These are phyloP conservation scores for Sphagnum magellanicum DNA, from an alignment of 228 moss, liverwort and hornwort genomes.

Conservation along the genomic window DNA sequence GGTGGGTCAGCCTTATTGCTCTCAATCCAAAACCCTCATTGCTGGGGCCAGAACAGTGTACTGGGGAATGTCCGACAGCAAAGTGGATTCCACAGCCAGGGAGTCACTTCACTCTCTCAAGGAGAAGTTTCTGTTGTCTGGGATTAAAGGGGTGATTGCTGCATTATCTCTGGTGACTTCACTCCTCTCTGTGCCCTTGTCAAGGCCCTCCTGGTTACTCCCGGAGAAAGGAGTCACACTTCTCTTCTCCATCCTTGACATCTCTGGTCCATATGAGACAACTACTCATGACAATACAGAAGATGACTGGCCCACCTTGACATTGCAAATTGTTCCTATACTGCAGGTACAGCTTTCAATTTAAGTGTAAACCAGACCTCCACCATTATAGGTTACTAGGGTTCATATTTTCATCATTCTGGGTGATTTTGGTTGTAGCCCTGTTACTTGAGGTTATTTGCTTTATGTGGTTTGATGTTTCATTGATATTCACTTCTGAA, in stretches of 20 bases:
- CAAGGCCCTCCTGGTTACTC: slow-evolving; percentile 7
- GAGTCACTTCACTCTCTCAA: slow-evolving; percentile 22
- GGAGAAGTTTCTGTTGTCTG: slow-evolving; percentile 31
- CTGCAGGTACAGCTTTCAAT: slow-evolving; percentile 29
- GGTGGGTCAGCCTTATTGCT: too few species aligned
- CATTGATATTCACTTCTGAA: too few species aligned
- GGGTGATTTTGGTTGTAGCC: not conserved
- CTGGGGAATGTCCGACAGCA: slow-evolving; percentile 29
- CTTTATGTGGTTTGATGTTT: too few species aligned
- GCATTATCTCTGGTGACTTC: slow-evolving; percentile 33
- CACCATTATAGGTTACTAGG: too few species aligned
- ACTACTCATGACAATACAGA: slow-evolving; percentile 25
- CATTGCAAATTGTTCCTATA: slow-evolving; percentile 29
- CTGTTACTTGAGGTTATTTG: not conserved
- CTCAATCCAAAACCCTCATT: too few species aligned
- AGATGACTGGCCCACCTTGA: slow-evolving; percentile 16
- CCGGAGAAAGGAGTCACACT: slow-evolving; percentile 27
- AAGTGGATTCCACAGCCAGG: slow-evolving; percentile 27
- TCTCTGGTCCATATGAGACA: slow-evolving; percentile 22
- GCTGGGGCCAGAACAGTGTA: slow-evolving; percentile 44
- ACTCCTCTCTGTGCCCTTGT: slow-evolving; percentile 16
- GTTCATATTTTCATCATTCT: too few species aligned
- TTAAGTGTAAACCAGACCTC: not conserved
- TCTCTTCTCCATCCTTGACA: slow-evolving; percentile 26
- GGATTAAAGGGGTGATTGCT: slow-evolving; percentile 40